These are phyloP conservation scores for Sarocladiaceae sp. DNA, from an alignment of 2,329 filamentous ascomycete species.

Conservation along the genomic window DNA sequence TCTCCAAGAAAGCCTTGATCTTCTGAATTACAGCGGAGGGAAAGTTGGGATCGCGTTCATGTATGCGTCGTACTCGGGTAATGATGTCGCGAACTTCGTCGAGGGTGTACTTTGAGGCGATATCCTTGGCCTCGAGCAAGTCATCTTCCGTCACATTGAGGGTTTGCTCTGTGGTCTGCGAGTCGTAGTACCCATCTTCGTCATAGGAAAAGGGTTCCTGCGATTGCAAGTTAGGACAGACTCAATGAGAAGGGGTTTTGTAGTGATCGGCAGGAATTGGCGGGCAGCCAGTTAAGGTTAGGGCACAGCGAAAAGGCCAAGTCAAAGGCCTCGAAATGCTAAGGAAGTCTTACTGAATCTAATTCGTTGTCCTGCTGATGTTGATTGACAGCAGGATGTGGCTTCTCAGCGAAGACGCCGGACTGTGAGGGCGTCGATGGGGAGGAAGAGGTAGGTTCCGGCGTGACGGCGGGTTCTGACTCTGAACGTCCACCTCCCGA, in stretches of 20 bases:
- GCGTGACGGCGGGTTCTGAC: neutral
- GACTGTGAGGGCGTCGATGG: neutral
- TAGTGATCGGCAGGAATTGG: too few relatives aligned
- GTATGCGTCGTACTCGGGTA: slow-evolving; percentile 31
- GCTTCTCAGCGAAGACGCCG: neutral
- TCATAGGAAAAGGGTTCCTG: slow-evolving; percentile 32
- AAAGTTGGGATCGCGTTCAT: slow-evolving; percentile 38
- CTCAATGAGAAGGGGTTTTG: too few relatives aligned
- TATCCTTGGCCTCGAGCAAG: slow-evolving; percentile 37
- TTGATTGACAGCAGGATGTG: neutral
- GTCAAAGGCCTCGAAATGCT: too few relatives aligned
- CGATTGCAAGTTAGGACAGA: neutral
- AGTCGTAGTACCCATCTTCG: slow-evolving; percentile 28
- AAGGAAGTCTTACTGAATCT: neutral
- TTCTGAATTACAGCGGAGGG: slow-evolving; percentile 31
- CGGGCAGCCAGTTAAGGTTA: too few relatives aligned
- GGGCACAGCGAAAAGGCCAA: too few relatives aligned
- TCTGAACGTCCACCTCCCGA: neutral
- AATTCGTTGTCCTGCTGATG: neutral
- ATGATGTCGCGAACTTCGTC: slow-evolving; percentile 38
- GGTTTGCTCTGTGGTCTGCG: slow-evolving; percentile 27
- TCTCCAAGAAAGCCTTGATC: slow-evolving; percentile 35
- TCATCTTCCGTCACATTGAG: slow-evolving; percentile 41
- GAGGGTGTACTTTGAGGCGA: slow-evolving; percentile 34
- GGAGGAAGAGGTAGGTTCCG: neutral